Evolutionary conservation across 805 yeast genomes (phyloP), one percentile per base, ranked within the genome.

Genomic region (Cyberlindnera euphorbiae): DNA sequence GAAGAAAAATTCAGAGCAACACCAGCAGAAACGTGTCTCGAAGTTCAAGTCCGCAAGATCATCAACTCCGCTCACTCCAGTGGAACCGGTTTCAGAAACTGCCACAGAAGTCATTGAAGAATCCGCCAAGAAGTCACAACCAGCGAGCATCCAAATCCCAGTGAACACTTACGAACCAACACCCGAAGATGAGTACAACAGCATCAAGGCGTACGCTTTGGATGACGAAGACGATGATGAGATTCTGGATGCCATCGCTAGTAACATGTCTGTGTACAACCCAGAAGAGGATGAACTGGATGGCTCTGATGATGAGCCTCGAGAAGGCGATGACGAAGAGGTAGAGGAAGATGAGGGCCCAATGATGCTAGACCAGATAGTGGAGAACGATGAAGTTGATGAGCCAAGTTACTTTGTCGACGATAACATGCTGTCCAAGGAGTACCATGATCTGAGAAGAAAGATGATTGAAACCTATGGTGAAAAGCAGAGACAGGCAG

Each of bases 301-400:
- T 2, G 63, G 56, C 3, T 62, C 53, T 8, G 61, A 46, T 16
- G 55, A 47, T 10, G 57, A 54, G 4, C 55, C 48, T 2, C 59
- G 50, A 14, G 60, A 55, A 4, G 26, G 32, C 11, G 46, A 42
- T 4, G 53, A 50, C 8, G 62, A 56, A 5, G 60, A 53, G 11
- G 62, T 55, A 3, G 67, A 59, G 6, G 62, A 58, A 1, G 63
- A 53, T 12, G 65, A 65, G 13, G 63, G 58, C 0, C 63, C 66
- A 15, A 60, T 71, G 35, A 44, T 73, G 32, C 45, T 57, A 3
- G 75, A 69, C 26, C 57, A 59, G 15, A 63, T 73, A 28, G 59
- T 71, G 3, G 81, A 55, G 27, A 54, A 53, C 21, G 67, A 59
- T 6, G 53, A 56, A 3, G 56, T 52, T 18, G 59, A 55, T 14